phyloP scores from a whole-genome alignment of 176 grass and related monocot species.

The Elymus sibiricus region DNA sequence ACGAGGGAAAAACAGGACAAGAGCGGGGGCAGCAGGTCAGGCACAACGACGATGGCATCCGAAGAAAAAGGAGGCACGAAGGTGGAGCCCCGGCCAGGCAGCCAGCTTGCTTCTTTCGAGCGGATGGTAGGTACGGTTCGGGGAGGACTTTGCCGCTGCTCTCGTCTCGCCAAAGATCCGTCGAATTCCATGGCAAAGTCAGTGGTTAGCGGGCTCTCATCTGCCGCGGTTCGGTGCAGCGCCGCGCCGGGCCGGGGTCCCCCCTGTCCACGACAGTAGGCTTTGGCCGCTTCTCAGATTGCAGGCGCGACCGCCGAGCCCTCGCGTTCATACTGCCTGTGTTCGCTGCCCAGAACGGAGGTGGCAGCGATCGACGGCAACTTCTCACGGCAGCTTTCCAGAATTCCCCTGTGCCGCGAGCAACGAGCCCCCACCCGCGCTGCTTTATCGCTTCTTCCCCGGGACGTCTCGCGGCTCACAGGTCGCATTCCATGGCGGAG shows the following conservation, averaged over 20 bases:
- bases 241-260: too few species aligned
- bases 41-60: conserved; percentile 27
- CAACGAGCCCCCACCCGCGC: background rate
- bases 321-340: too few species aligned
- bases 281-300: too few species aligned
- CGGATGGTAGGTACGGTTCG: background rate
- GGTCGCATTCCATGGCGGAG: conserved; percentile 12
- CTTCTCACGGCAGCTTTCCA: background rate
- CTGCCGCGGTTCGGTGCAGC: background rate
- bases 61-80: conserved; percentile 11
- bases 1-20: background rate
- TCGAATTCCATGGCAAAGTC: background rate
- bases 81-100: conserved; percentile 15
- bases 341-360: background rate
- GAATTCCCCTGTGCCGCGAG: background rate
- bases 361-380: background rate
- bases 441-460: background rate
- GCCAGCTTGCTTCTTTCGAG: conserved; percentile 18
- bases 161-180: background rate
- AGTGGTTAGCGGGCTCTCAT: conserved; percentile 8
- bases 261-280: too few species aligned
- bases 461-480: conserved; percentile 7
- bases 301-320: too few species aligned
- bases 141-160: background rate
- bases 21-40: background rate